phyloP scores from a whole-genome alignment of 2,329 filamentous ascomycete species.

The Talaromyces verruculosus region DNA sequence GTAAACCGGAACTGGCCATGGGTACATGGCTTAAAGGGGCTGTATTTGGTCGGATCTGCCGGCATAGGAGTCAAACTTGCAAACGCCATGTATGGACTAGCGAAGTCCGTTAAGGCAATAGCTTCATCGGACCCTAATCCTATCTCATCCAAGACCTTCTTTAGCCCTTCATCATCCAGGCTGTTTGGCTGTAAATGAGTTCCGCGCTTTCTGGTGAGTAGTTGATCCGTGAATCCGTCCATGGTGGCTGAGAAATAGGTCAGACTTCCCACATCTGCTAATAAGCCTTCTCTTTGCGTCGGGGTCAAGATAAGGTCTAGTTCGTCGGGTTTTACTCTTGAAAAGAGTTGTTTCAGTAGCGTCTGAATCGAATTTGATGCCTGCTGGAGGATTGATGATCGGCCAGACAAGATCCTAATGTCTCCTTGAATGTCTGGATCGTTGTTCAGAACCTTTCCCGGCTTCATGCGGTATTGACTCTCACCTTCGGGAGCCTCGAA shows the following conservation, averaged over 20 bases:
- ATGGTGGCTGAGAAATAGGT: constrained; percentile 35
- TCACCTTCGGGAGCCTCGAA: not conserved
- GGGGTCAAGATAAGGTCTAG: not conserved
- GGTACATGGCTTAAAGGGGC: not conserved
- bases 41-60: not conserved
- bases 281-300: not conserved
- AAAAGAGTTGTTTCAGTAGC: not conserved
- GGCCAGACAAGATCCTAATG: not conserved
- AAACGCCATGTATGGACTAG: not conserved
- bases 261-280: constrained; percentile 16
- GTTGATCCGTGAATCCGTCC: constrained; percentile 32
- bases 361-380: not conserved
- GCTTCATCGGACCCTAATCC: not conserved
- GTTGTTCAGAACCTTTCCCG: not conserved
- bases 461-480: not conserved
- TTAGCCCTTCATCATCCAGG: not conserved
- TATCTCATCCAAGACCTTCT: not conserved
- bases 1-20: too few relatives aligned
- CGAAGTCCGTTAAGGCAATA: not conserved
- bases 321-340: not conserved
- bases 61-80: not conserved
- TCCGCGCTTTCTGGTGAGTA: constrained; percentile 38
- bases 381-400: not conserved
- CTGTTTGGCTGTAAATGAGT: constrained; percentile 44
- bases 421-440: not conserved